Conservation (phyloP, 23 red algal genomes). For the Gracilaria domingensis region DNA sequence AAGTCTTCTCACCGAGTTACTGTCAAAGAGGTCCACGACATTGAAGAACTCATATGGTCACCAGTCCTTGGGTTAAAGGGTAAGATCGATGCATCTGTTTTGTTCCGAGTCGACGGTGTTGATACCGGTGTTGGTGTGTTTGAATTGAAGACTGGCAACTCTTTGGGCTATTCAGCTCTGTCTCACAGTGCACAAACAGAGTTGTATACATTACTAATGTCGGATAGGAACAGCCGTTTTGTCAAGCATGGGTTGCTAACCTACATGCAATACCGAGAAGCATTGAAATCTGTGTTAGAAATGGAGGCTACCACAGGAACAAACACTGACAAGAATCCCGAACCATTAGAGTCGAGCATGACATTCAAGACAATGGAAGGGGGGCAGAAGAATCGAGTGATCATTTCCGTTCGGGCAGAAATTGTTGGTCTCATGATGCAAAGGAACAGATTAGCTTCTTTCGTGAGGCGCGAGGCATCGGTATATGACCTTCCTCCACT, state of each 20-base stretch:
- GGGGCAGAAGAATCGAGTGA: conserved; percentile 28
- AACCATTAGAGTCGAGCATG: conserved; percentile 1
- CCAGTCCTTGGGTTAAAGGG: conserved; percentile 95
- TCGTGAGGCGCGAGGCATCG: neutral
- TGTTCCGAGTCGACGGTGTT: conserved; percentile 29
- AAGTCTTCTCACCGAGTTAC: conserved; percentile 33
- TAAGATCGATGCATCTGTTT: conserved; percentile 88
- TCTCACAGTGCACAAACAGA: conserved; percentile 77
- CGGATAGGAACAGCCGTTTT: conserved; percentile 65
- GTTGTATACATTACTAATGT: conserved; percentile 79
- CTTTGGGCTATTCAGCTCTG: conserved; percentile 35
- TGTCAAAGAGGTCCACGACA: conserved; percentile 62
- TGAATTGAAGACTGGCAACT: conserved; percentile 83
- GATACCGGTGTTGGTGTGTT: conserved; percentile 52
- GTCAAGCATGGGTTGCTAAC: conserved; percentile 49
- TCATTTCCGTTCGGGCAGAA: conserved; percentile 15
- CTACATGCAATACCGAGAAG: conserved; percentile 67
- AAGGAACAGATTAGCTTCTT: conserved; percentile 51
- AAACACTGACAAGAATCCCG: neutral
- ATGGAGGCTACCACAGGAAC: neutral
- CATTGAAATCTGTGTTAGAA: conserved; percentile 12
- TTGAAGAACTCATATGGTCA: conserved; percentile 95
- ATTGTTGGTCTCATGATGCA: conserved; percentile 58
- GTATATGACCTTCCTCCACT: conserved; percentile 12
- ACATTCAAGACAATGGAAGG: conserved; percentile 11